A percentile compares a stretch with the other conserved stretches of the same genome.
Evolutionary conservation across 2,329 filamentous ascomycete species (phyloP).

Genomic region (Penicillium corylophilum): DNA sequence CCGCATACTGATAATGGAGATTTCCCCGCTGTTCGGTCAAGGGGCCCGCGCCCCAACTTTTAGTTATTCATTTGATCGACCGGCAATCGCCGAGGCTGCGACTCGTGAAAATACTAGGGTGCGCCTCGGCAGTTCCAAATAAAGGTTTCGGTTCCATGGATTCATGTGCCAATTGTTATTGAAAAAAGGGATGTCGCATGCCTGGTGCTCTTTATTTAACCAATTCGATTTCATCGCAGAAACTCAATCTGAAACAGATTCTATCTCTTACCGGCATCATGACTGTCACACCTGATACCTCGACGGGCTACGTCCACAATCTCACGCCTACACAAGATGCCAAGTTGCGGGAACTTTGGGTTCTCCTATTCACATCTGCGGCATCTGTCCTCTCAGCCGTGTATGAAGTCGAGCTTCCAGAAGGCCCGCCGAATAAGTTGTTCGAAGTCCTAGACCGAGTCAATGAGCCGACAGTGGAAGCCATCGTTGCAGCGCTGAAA

Average conservation of each 20-base stretch:
- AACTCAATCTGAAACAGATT: not conserved
- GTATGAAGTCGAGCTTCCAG: conserved; percentile 37
- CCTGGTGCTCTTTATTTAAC: not conserved
- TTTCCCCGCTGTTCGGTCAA: not conserved
- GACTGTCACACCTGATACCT: conserved; percentile 39
- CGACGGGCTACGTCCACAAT: conserved; percentile 60
- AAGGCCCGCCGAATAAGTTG: conserved; percentile 18
- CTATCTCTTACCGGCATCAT: not conserved
- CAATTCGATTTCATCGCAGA: not conserved
- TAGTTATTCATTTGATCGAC: not conserved
- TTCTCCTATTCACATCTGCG: conserved; percentile 38
- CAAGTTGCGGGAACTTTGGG: conserved; percentile 84
- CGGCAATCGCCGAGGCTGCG: not conserved
- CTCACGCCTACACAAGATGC: conserved; percentile 79
- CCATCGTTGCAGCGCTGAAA: conserved; percentile 19
- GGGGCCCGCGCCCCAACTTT: not conserved
- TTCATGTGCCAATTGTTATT: conserved; percentile 4
- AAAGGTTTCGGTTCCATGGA: not conserved
- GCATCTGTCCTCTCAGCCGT: conserved; percentile 21
- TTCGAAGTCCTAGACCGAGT: conserved; percentile 21
- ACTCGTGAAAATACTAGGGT: not conserved
- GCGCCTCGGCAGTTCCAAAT: not conserved
- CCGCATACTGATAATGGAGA: not conserved
- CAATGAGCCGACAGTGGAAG: conserved; percentile 22
- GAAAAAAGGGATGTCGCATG: not conserved